Evolutionary conservation across 225 moss, liverwort and hornwort species (phyloP), one percentile per base, ranked within the genome.

Genomic region (Climacium dendroides): DNA sequence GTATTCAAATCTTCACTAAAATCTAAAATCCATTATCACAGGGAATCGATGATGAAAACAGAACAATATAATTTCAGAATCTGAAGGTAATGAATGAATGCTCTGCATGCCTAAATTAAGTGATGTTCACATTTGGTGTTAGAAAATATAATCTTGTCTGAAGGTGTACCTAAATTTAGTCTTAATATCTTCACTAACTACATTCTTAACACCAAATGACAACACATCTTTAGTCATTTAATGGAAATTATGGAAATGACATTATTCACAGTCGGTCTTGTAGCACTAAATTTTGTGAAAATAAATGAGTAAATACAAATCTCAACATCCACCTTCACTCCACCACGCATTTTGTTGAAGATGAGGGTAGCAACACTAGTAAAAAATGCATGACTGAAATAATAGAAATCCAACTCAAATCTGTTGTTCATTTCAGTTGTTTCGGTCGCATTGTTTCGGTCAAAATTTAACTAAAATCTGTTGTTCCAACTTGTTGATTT

Each of bases 331-430:
- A 92, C 94, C 88, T 94, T 94, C 50, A 93, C 76, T 77, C 92
- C 93, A 75, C 92, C 92, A 45, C 90, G 88, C 67, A 94, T 79
- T 74, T 93, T 94, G 82, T 94, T 94, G 84, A 94, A 90, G 80
- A 94, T 92, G 70, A 94, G 91, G 60, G 93, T 94, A 52, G 94
- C 91, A 39, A 94, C 45, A 45, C 45, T 45, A 45, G 45, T 45
- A 45, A 9, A 45, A 45, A 45, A 45, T 45, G 45, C 45, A 45
- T 45, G 45, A 45, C 45, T 45, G 45, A 45, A 45, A 45, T 45
- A 45, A 45, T 9, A 45, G 45, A 45, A 6, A 45, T 6, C 45
- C 45, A 45, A 45, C 45, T 45, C 45, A 45, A 45, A 45, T 45
- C 6, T 6, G 9, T 6, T 45, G 45, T 45, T n/a, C n/a, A n/a